Conservation (phyloP, 1,284 basidiomycete genomes). For the Leccinum angustisporum region DNA sequence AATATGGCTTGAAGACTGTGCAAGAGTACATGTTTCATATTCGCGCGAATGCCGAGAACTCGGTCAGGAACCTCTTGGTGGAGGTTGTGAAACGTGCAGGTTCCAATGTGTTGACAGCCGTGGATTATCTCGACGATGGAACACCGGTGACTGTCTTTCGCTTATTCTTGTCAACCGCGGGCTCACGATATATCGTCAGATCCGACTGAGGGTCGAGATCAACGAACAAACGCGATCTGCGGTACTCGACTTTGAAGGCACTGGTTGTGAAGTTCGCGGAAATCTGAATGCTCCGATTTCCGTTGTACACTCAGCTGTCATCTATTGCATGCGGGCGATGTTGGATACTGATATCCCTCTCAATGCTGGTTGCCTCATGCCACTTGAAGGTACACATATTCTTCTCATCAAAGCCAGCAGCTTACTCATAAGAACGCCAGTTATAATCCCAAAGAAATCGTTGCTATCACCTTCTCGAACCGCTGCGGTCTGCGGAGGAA, state of each 20-base stretch:
- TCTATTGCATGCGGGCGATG: slow-evolving; percentile 95
- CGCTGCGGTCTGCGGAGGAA: slow-evolving; percentile 92
- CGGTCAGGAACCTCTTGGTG: slow-evolving; percentile 81
- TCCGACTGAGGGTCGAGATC: slow-evolving; percentile 80
- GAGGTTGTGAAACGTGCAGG: slow-evolving; percentile 73
- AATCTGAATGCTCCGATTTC: slow-evolving; percentile 90
- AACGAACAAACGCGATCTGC: slow-evolving; percentile 78
- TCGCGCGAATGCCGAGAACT: slow-evolving; percentile 85
- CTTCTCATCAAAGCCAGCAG: background rate
- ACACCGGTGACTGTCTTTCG: slow-evolving; percentile 57
- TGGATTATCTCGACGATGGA: slow-evolving; percentile 87
- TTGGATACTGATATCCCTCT: slow-evolving; percentile 90
- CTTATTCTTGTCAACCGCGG: background rate
- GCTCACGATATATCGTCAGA: slow-evolving; percentile 43
- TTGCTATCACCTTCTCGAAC: slow-evolving; percentile 81
- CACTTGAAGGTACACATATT: slow-evolving; percentile 59
- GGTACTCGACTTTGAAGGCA: slow-evolving; percentile 88
- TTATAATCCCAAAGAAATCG: slow-evolving; percentile 80
- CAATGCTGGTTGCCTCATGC: slow-evolving; percentile 89
- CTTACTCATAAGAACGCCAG: slow-evolving; percentile 37
- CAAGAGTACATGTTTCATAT: slow-evolving; percentile 94
- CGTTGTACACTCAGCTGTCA: slow-evolving; percentile 90
- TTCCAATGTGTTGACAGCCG: slow-evolving; percentile 63
- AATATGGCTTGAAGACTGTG: slow-evolving; percentile 85
- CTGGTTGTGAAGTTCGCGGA: slow-evolving; percentile 85